Percentiles rank a stretch among this genome's conserved stretches.
phyloP scores from a whole-genome alignment of 2,329 filamentous ascomycete species.

The Penicillium sp. region DNA sequence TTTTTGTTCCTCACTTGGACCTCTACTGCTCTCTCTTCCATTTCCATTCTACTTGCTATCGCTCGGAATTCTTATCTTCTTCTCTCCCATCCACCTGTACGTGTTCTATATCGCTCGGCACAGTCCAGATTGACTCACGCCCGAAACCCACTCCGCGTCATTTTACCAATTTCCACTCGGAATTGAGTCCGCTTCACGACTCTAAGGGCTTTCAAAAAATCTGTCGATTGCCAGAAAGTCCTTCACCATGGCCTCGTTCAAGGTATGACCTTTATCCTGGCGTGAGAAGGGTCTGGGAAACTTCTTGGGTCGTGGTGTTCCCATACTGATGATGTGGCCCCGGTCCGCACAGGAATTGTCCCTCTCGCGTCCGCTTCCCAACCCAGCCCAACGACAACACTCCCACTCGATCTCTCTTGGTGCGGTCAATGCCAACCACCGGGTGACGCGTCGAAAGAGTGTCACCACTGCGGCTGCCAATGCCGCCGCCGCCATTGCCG shows the following conservation, averaged over 20 bases:
- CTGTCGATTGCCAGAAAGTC: slow-evolving; percentile 31
- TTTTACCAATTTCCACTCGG: slow-evolving; percentile 17
- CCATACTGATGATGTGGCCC: slow-evolving; percentile 26
- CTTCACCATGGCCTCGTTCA: slow-evolving; percentile 42
- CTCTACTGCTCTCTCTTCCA: slow-evolving; percentile 6
- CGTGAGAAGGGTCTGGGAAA: background rate
- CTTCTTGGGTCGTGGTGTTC: background rate
- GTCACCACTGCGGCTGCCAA: slow-evolving; percentile 76
- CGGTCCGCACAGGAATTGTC: slow-evolving; percentile 40
- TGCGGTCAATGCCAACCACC: slow-evolving; percentile 76
- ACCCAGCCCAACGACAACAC: slow-evolving; percentile 72
- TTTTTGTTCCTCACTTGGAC: slow-evolving; percentile 18
- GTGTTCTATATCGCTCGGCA: background rate
- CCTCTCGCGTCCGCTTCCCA: slow-evolving; percentile 67
- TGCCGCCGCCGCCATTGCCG: slow-evolving; percentile 67
- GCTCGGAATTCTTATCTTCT: slow-evolving; percentile 1
- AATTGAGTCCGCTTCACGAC: slow-evolving; percentile 21
- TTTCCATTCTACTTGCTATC: slow-evolving; percentile 8
- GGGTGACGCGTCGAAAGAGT: slow-evolving; percentile 91
- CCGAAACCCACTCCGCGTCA: slow-evolving; percentile 11
- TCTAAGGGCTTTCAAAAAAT: slow-evolving; percentile 28
- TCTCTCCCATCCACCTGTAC: background rate
- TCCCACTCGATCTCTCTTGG: slow-evolving; percentile 78
- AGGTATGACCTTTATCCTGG: slow-evolving; percentile 26
- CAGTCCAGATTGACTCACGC: background rate